Evolutionary conservation across 441 rosid genomes (phyloP), one percentile per base, ranked within the genome.

Genomic region (Mallotus japonicus): DNA sequence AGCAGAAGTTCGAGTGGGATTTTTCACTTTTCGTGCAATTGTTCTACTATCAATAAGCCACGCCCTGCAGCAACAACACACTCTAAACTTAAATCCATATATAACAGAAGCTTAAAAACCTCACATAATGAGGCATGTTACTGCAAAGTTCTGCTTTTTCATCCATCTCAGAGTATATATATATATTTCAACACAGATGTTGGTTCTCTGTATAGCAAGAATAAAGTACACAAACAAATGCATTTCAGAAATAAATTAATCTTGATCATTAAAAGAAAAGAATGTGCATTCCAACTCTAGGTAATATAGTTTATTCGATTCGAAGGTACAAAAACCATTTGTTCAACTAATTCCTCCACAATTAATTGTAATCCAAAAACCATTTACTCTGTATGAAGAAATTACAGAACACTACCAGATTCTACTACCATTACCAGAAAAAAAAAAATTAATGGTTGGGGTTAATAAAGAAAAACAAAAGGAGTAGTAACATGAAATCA

Each of bases 11-110:
- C 63, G 67, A 57, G 84, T 65, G 0, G 93, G 87, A 80, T 81
- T 85, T 75, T 80, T 92, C 65, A 93, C 93, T 82, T 90, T 93
- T 65, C 79, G 81, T 15, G 97, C 98, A 57, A 96, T 78, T 40
- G 92, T 85, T 81, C 78, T 85, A 34, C 94, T 77, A 75, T 89
- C 87, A 20, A 96, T 76, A 80, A 93, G 82, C 98, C 96, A 96
- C 73, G 83, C 84, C 87, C 99, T 95, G 88, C 83, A 69, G 63
- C 49, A 46, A 32, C 47, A 24, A 42, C 65, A 75, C 2, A 9
- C 32, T 37, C 32, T 9, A 57, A 44, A 40, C 37, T 20, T 65
- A 13, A 70, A 9, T 13, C 4, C 17, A 50, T 3, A 50, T 3
- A 50, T 4, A 50, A 50, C 54, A 50, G 40, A 37, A 50, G 54